Evolutionary conservation across 345 rosid species (phyloP), one percentile per base, ranked within the genome.

Genomic region (Citrus hindsii): DNA sequence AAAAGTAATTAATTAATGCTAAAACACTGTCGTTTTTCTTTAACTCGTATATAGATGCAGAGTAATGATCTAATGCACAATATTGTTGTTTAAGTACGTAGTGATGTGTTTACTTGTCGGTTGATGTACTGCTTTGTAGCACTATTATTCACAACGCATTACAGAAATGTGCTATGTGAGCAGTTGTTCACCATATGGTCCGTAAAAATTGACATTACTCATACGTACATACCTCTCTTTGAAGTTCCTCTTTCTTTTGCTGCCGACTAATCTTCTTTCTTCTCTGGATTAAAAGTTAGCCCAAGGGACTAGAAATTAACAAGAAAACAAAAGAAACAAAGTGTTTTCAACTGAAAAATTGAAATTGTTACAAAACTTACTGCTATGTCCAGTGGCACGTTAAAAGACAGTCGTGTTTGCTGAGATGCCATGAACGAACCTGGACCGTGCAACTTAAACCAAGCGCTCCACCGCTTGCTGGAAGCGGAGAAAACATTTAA

Each of bases 201-300:
- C 4, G 16, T 13, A 16, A 46, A 4, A 46, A 46, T 46, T 46
- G 51, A 46, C 51, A 3, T 46, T 13, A 46, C 51, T 46, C 58
- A 5, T 18, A 5, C 7, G 7, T 1, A 28, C 71, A 77, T 88
- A 95, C 99, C 97, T 95, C 98, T 87, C 89, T 88, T 89, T 93
- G 92, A 46, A 93, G 90, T 69, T 84, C 91, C 79, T 90, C 97
- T 83, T 79, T 91, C 84, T 88, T 95, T 77, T 87, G 89, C 85
- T 85, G 93, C 68, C 89, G 90, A 75, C 79, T 83, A 51, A 78
- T 77, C 93, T 80, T 90, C 91, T 90, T 92, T 74, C 83, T 93
- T 82, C 89, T 90, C 98, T 90, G 84, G 67, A 81, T 64, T 32
- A 73, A 65, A 79, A 51, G 18, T 71, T 0, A 27, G 35, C 46